Percentiles rank a stretch among this genome's conserved stretches.
Conservation (phyloP, 163 green algal genomes). For the Scenedesmus sp. region DNA sequence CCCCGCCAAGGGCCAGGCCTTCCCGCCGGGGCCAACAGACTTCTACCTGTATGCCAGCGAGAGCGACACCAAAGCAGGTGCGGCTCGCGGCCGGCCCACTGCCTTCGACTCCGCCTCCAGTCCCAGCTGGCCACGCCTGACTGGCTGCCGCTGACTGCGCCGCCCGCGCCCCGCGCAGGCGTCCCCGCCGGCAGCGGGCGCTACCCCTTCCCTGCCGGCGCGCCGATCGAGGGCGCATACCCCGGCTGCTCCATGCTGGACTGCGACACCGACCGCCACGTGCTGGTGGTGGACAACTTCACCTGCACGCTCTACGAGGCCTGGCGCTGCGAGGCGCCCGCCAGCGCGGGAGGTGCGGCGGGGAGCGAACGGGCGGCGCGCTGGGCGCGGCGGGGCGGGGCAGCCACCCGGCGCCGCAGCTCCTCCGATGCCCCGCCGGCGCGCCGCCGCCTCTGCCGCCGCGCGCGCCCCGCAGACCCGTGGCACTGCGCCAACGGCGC, state of each 20-base stretch:
- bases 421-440: too few species aligned
- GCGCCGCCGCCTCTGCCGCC: neutral
- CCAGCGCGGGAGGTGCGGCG: neutral
- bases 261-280: constrained; percentile 48
- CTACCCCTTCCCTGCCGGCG: constrained; percentile 41
- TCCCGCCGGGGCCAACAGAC: neutral
- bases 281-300: constrained; percentile 48
- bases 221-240: constrained; percentile 47
- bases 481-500: constrained; percentile 4
- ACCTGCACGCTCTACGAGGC: constrained; percentile 54
- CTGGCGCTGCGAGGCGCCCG: neutral
- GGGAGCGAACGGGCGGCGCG: too few species aligned
- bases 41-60: too few species aligned
- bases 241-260: constrained; percentile 28
- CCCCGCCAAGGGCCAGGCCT: constrained; percentile 3
- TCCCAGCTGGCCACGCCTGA: too few species aligned
- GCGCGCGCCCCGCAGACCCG: neutral
- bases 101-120: too few species aligned
- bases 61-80: too few species aligned
- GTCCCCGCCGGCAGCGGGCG: neutral
- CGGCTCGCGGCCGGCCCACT: too few species aligned
- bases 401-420: too few species aligned
- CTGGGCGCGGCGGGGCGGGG: too few species aligned
- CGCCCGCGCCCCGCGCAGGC: too few species aligned
- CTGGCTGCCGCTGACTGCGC: too few species aligned